phyloP scores from a whole-genome alignment of 2,329 filamentous ascomycete species.

The Pseudocercospora macadamiae region DNA sequence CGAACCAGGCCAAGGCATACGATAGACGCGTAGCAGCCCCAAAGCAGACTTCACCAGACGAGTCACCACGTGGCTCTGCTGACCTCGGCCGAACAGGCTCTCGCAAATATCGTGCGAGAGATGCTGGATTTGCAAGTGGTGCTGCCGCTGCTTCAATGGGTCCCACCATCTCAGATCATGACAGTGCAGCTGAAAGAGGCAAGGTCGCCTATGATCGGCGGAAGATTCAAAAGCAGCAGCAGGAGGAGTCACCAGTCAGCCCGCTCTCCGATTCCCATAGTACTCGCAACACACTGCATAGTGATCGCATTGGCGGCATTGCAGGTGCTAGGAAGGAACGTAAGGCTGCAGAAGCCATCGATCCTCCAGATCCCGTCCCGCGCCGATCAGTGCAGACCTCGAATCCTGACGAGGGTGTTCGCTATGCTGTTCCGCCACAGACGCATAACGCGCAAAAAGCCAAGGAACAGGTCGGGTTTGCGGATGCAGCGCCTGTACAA shows the following conservation, averaged over 20 bases:
- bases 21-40: conserved; percentile 9
- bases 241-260: conserved; percentile 25
- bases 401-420: conserved; percentile 26
- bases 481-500: conserved; percentile 26
- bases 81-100: conserved; percentile 24
- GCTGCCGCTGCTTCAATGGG: conserved; percentile 30
- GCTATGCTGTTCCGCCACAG: conserved; percentile 42
- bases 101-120: conserved; percentile 35
- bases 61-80: conserved; percentile 9
- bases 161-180: conserved; percentile 15
- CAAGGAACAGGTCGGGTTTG: conserved; percentile 47
- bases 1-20: conserved; percentile 20
- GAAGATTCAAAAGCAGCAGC: conserved; percentile 28
- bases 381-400: conserved; percentile 27
- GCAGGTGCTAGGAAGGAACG: conserved; percentile 33
- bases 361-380: conserved; percentile 41
- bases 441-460: conserved; percentile 41
- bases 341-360: conserved; percentile 39
- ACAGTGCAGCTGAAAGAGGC: conserved; percentile 30
- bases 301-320: conserved; percentile 39
- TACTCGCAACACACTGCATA: conserved; percentile 41
- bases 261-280: conserved; percentile 25
- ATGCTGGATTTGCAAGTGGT: conserved; percentile 38
- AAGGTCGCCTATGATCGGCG: conserved; percentile 37
- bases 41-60: neutral